Evolutionary conservation across 129 eudicot species (phyloP).

Genomic region (Flaveria robusta): DNA sequence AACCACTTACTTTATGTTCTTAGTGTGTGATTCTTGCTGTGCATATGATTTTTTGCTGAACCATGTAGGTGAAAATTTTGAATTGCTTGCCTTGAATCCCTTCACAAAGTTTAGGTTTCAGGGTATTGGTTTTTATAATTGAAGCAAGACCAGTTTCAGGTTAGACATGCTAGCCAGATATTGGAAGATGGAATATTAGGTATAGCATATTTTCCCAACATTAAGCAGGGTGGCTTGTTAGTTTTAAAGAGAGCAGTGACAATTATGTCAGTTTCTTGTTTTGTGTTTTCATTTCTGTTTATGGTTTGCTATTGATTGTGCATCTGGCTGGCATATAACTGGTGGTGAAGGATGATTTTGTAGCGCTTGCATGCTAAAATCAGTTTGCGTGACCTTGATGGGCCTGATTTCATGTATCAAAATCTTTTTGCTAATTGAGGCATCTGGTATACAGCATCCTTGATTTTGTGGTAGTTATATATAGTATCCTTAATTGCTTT

Average conservation of each 20-base stretch:
- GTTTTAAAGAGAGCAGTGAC: neutral
- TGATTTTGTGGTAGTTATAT: slow-evolving; percentile 5
- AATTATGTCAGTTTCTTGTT: neutral
- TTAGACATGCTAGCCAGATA: too few relatives aligned
- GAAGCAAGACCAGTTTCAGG: too few relatives aligned
- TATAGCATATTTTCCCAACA: neutral
- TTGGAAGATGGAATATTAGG: neutral
- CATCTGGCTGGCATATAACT: neutral
- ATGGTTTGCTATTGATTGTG: neutral
- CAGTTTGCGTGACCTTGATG: slow-evolving; percentile 15
- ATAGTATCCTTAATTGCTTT: neutral
- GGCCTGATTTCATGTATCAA: neutral
- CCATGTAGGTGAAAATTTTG: neutral
- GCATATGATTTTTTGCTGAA: neutral
- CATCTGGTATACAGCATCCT: neutral
- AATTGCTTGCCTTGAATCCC: slow-evolving; percentile 7
- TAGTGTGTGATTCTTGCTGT: neutral
- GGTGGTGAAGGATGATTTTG: slow-evolving; percentile 6
- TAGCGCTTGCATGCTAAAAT: slow-evolving; percentile 2
- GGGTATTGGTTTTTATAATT: neutral
- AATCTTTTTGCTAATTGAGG: neutral
- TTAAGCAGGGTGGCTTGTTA: neutral
- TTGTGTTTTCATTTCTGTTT: neutral
- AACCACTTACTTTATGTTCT: neutral
- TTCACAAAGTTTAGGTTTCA: neutral